Evolutionary conservation across 2,329 filamentous ascomycete genomes (phyloP).

Genomic region (Bipolaris bicolor): DNA sequence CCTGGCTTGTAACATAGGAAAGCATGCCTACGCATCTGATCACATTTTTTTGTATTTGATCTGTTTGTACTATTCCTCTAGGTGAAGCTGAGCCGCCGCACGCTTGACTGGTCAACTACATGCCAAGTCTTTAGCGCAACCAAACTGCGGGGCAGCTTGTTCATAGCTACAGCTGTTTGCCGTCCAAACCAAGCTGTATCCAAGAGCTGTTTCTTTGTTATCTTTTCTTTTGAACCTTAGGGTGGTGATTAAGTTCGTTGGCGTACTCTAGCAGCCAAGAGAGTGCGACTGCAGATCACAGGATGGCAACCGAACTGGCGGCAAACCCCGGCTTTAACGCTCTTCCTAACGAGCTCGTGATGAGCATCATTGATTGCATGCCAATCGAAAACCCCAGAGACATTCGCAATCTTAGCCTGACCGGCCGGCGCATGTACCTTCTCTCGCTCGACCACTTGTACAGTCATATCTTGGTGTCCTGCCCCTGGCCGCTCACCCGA

Average conservation of each 20-base stretch:
- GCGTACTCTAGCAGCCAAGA: neutral
- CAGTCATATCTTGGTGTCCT: constrained; percentile 1
- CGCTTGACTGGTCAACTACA: neutral
- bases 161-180: neutral
- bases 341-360: constrained; percentile 13
- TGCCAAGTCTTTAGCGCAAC: constrained; percentile 1
- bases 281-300: neutral
- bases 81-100: neutral
- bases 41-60: no score
- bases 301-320: constrained; percentile 2
- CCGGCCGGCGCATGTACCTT: constrained; percentile 10
- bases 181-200: neutral
- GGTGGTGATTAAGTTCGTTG: neutral
- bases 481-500: constrained; percentile 10
- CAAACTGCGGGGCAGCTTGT: neutral
- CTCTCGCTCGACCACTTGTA: constrained; percentile 11
- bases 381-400: constrained; percentile 5
- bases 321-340: neutral
- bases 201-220: neutral
- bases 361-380: constrained; percentile 11
- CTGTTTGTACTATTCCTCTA: neutral
- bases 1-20: neutral
- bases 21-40: neutral
- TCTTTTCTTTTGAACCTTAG: neutral
- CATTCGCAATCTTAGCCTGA: constrained; percentile 7